phyloP scores from a whole-genome alignment of 495 filamentous ascomycete genomes.

The Lophium mytilinum region DNA sequence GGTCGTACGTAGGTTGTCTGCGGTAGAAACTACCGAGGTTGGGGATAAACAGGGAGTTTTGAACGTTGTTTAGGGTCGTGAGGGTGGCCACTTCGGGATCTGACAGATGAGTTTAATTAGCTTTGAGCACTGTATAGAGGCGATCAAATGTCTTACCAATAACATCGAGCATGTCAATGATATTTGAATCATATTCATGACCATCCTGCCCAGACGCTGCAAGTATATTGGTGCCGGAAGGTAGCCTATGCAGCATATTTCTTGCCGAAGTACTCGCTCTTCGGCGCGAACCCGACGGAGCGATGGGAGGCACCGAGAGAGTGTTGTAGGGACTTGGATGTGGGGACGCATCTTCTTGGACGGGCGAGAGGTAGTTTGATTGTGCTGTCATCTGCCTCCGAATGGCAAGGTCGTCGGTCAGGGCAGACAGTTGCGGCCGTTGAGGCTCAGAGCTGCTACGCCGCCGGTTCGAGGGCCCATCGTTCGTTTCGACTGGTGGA shows the following conservation, averaged over 20 bases:
- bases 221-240: slow-evolving; percentile 4
- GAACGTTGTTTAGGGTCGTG: slow-evolving; percentile 68
- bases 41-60: slow-evolving; percentile 69
- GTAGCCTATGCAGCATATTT: slow-evolving; percentile 1
- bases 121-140: not conserved
- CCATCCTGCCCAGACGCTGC: not conserved
- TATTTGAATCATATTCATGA: slow-evolving; percentile 45
- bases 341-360: slow-evolving; percentile 10
- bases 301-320: not conserved
- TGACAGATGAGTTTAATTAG: slow-evolving; percentile 24
- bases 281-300: not conserved
- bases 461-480: not conserved
- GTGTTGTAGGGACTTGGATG: not conserved
- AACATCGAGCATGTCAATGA: slow-evolving; percentile 65
- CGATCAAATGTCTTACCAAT: slow-evolving; percentile 43
- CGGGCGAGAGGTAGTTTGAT: slow-evolving; percentile 9
- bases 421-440: not conserved
- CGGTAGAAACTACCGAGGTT: slow-evolving; percentile 51
- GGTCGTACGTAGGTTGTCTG: slow-evolving; percentile 62
- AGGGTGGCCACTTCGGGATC: slow-evolving; percentile 69
- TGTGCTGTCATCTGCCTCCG: slow-evolving; percentile 14
- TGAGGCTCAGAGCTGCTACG: slow-evolving; percentile 15
- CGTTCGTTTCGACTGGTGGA: not conserved
- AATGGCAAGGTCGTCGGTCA: slow-evolving; percentile 13
- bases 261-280: slow-evolving; percentile 2